Evolutionary conservation across 306 rosid genomes (phyloP).

Genomic region (Dryas octopetala): DNA sequence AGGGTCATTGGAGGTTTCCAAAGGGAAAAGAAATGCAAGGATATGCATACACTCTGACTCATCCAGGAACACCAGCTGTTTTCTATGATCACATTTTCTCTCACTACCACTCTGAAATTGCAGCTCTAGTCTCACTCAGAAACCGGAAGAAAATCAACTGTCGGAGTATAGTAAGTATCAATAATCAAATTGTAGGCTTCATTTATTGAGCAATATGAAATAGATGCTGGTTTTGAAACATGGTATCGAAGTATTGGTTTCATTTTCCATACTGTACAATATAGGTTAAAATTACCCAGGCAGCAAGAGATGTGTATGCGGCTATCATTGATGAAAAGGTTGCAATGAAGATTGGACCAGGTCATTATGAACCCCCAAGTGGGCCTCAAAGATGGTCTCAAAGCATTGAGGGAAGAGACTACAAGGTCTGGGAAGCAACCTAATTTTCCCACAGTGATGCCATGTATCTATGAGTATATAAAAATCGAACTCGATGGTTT

Average conservation of each 20-base stretch:
- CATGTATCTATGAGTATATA: constrained; percentile 20
- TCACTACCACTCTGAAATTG: constrained; percentile 59
- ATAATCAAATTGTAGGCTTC: background rate
- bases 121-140: constrained; percentile 57
- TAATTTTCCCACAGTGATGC: constrained; percentile 5
- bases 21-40: constrained; percentile 90
- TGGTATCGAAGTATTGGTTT: constrained; percentile 12
- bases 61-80: constrained; percentile 95
- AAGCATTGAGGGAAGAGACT: constrained; percentile 68
- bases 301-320: constrained; percentile 92
- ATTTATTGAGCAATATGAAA: background rate
- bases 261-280: constrained; percentile 18
- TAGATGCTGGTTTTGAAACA: background rate
- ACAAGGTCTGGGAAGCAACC: constrained; percentile 81
- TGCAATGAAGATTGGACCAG: constrained; percentile 93
- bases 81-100: constrained; percentile 89
- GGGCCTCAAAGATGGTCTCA: constrained; percentile 58
- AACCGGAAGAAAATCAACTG: constrained; percentile 65
- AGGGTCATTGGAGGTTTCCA: constrained; percentile 99
- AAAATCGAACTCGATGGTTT: constrained; percentile 7
- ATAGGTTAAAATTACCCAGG: constrained; percentile 67
- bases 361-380: constrained; percentile 74
- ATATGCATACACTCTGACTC: constrained; percentile 94
- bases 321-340: constrained; percentile 68
- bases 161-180: constrained; percentile 76